Evolutionary conservation across 2,329 filamentous ascomycete species (phyloP).

Genomic region (Epichloe typhina): DNA sequence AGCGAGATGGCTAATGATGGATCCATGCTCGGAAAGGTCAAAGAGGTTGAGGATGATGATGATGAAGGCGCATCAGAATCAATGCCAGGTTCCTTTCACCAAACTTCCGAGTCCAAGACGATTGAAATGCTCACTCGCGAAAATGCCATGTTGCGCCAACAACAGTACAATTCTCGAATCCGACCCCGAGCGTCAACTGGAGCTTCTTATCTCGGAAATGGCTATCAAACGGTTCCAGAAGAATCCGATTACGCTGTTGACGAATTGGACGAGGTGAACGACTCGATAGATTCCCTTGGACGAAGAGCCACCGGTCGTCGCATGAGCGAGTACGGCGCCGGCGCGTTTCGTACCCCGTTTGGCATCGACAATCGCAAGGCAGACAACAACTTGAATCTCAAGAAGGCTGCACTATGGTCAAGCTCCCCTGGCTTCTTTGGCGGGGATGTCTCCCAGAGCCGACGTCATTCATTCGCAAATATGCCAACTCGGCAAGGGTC

Average conservation of each 20-base stretch:
- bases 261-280: conserved; percentile 51
- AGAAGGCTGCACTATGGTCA: conserved; percentile 58
- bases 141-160: conserved; percentile 48
- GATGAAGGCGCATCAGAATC: conserved; percentile 43
- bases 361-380: conserved; percentile 47
- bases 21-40: conserved; percentile 51
- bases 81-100: conserved; percentile 34
- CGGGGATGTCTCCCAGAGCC: conserved; percentile 55
- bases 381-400: conserved; percentile 44
- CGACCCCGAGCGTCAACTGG: conserved; percentile 46
- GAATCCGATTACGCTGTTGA: conserved; percentile 63
- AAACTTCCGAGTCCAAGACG: conserved; percentile 44
- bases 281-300: conserved; percentile 32
- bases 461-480: conserved; percentile 68
- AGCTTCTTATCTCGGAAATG: conserved; percentile 40
- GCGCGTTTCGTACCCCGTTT: conserved; percentile 33
- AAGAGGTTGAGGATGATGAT: conserved; percentile 57
- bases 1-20: conserved; percentile 58
- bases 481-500: conserved; percentile 51
- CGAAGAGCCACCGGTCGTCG: conserved; percentile 35
- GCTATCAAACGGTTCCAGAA: conserved; percentile 46
- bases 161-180: conserved; percentile 31
- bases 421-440: conserved; percentile 53
- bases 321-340: conserved; percentile 43
- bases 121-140: conserved; percentile 51